These are phyloP conservation scores for Zea luxurians DNA, from an alignment of 176 grass and related monocot species.

Conservation along the genomic window DNA sequence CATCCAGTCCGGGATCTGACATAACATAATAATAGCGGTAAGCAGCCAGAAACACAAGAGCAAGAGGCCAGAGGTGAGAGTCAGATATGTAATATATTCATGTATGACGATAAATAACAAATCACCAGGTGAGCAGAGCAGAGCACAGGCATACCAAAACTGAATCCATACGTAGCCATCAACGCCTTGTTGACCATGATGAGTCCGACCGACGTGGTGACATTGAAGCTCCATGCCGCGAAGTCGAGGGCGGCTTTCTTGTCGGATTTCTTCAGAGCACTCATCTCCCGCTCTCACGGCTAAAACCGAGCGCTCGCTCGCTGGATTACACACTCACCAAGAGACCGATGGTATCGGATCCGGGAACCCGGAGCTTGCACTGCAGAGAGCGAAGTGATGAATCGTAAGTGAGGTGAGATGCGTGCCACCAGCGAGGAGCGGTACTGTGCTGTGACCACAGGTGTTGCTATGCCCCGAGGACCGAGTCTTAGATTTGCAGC, in stretches of 20 bases:
- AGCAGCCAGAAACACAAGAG: too few relatives aligned
- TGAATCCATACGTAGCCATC: not conserved
- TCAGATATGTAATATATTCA: not conserved
- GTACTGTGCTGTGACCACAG: not conserved
- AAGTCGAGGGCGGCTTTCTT: not conserved
- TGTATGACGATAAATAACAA: not conserved
- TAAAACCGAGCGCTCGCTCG: not conserved
- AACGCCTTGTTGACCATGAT: conserved; percentile 1
- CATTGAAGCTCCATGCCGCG: not conserved
- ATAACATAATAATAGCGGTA: not conserved
- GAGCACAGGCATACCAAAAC: not conserved
- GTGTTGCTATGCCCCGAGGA: not conserved
- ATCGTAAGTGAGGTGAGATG: not conserved
- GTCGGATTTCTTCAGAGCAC: not conserved
- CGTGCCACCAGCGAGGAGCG: not conserved
- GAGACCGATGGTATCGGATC: not conserved
- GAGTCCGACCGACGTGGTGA: not conserved
- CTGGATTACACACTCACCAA: not conserved
- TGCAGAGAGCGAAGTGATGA: not conserved
- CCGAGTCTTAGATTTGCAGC: not conserved
- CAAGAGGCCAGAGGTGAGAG: too few relatives aligned
- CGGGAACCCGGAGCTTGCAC: not conserved
- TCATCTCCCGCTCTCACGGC: not conserved
- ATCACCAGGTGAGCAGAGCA: not conserved
- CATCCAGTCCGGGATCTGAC: not conserved